Evolutionary conservation across 2,329 filamentous ascomycete species (phyloP).

Genomic region (Lasiodiplodia gonubiensis): DNA sequence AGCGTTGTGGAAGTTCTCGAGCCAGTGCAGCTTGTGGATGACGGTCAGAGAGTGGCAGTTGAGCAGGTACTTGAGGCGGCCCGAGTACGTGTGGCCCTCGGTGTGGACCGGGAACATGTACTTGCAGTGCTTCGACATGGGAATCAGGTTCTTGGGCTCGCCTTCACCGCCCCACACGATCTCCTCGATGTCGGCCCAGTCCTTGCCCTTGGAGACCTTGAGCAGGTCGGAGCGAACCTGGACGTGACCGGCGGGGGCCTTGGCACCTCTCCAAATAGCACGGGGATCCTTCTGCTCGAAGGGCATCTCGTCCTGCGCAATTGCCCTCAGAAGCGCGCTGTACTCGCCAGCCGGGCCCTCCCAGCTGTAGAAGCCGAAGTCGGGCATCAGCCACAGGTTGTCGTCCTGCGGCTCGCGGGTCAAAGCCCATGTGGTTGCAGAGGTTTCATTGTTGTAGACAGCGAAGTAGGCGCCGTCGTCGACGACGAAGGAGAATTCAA

Average conservation of each 20-base stretch:
- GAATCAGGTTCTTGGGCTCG: slow-evolving; percentile 28
- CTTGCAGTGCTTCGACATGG: slow-evolving; percentile 36
- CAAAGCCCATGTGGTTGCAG: slow-evolving; percentile 25
- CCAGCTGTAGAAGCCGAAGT: slow-evolving; percentile 33
- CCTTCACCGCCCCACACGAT: slow-evolving; percentile 28
- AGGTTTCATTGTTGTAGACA: slow-evolving; percentile 24
- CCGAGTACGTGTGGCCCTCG: slow-evolving; percentile 39
- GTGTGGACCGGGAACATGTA: slow-evolving; percentile 34
- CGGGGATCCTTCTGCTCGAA: slow-evolving; percentile 33
- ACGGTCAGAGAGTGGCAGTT: slow-evolving; percentile 53
- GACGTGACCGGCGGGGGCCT: slow-evolving; percentile 32
- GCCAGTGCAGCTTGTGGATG: slow-evolving; percentile 57
- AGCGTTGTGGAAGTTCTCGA: slow-evolving; percentile 56
- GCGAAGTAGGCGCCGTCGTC: slow-evolving; percentile 29
- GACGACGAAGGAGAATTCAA: slow-evolving; percentile 60
- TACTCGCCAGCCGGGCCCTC: slow-evolving; percentile 27
- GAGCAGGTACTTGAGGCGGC: slow-evolving; percentile 43
- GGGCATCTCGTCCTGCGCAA: slow-evolving; percentile 17
- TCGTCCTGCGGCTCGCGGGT: slow-evolving; percentile 25
- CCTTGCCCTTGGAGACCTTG: slow-evolving; percentile 30
- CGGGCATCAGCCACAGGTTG: slow-evolving; percentile 35
- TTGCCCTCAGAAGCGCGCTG: slow-evolving; percentile 29
- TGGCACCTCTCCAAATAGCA: slow-evolving; percentile 35
- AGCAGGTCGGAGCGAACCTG: slow-evolving; percentile 34
- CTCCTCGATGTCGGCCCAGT: slow-evolving; percentile 35